Evolutionary conservation across 495 filamentous ascomycete genomes (phyloP).

Genomic region (Xylaria cubensis): DNA sequence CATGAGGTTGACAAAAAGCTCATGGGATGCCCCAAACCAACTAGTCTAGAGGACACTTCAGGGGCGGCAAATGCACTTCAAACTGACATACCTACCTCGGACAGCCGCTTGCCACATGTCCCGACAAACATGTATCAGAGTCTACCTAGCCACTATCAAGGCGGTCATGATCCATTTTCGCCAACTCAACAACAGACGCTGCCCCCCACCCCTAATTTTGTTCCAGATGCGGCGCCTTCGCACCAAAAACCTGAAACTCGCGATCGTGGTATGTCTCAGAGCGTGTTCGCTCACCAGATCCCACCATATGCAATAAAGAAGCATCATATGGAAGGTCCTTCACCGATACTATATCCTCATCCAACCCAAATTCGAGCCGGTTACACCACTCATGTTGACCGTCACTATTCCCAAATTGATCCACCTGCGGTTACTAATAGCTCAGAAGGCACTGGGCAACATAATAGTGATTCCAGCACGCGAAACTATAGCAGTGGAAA

Average conservation of each 20-base stretch:
- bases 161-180: neutral
- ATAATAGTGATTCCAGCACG: neutral
- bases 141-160: neutral
- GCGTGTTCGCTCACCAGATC: constrained; percentile 13
- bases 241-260: neutral
- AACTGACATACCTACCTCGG: neutral
- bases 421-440: neutral
- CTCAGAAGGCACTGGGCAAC: neutral
- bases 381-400: neutral
- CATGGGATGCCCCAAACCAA: constrained; percentile 16
- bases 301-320: neutral
- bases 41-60: neutral
- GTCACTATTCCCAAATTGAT: neutral
- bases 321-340: neutral
- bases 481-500: constrained; percentile 8
- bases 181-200: neutral
- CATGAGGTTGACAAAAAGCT: constrained; percentile 19
- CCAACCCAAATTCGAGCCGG: neutral
- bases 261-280: neutral
- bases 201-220: neutral
- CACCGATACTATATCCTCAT: neutral
- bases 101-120: neutral
- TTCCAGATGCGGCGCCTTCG: neutral
- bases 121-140: neutral
- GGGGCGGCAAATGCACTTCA: neutral